Evolutionary conservation across 2,329 filamentous ascomycete genomes (phyloP), one percentile per base, ranked within the genome.

Genomic region (Myriosclerotinia duriaeana): DNA sequence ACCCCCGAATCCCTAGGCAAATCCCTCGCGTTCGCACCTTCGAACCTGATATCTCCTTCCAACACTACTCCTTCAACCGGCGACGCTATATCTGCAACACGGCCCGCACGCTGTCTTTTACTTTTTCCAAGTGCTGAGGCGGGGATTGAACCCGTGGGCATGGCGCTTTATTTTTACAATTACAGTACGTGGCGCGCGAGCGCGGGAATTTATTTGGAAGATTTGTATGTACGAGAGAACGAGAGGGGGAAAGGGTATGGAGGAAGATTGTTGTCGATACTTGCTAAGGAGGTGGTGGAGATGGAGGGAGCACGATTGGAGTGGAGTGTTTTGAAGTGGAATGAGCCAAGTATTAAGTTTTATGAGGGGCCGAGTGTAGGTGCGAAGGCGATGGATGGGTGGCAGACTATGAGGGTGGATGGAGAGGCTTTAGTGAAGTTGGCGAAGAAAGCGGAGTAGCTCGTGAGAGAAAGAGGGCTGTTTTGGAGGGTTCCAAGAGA

Each of bases 81-180:
- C 17, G 86, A 86, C 71, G 78, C 84, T 8, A 88, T 85, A 61
- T 81, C 84, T 0, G 77, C 85, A 2, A 73, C 78, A 5, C 81
- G 80, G n/a, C 91, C 89, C 40, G 90, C 93, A 22, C 90, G 92
- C 69, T 94, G 91, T 60, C 82, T 96, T 44, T 79, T 96, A 12
- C 79, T 94, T 65, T 82, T 83, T 71, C 79, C 82, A 38, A 11
- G 20, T 26, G 5, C 46, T 4, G 40, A 46, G 8, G 15, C 15
- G 6, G 15, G 22, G 3, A 48, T 30, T 14, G 75, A 79, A 50
- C 77, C 77, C 0, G 90, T 87, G 0, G 92, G 90, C 58, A 92
- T 97, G 85, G 93, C 93, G 1, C 79, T 97, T 52, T 97, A 93
- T 80, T 98, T 96, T 78, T 93, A 94, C 83, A 98, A 94, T 79